Evolutionary conservation across 805 yeast genomes (phyloP).

Genomic region (Nadsonia fulvescens): DNA sequence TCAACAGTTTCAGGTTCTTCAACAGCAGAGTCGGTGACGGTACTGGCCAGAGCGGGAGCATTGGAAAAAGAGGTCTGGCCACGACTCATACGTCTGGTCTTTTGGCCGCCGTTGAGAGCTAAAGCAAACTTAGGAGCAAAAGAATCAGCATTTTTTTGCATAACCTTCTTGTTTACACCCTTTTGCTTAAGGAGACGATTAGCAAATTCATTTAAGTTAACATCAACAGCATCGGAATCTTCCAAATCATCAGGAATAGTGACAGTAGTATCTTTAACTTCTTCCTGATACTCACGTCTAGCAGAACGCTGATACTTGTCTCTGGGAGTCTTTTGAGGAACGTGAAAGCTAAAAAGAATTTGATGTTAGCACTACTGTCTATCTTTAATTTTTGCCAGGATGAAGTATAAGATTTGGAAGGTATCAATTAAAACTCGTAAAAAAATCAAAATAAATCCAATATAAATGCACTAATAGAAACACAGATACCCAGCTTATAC

Average conservation of each 20-base stretch:
- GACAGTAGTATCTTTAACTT: constrained; percentile 5
- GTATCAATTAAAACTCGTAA: too few species aligned
- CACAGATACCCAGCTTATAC: too few species aligned
- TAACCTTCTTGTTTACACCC: constrained; percentile 3
- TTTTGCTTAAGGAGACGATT: constrained; percentile 5
- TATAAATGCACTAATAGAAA: too few species aligned
- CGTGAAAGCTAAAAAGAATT: constrained; percentile 1
- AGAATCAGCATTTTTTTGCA: constrained; percentile 2
- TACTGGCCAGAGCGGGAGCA: constrained; percentile 6
- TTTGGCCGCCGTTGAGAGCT: constrained; percentile 6
- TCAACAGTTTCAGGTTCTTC: constrained; percentile 5
- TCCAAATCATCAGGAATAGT: constrained; percentile 6
- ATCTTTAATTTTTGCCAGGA: too few species aligned
- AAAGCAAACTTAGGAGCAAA: constrained; percentile 9
- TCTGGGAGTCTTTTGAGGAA: background rate
- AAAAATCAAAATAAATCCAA: too few species aligned
- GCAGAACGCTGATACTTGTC: constrained; percentile 4
- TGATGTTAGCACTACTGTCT: background rate
- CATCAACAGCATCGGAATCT: constrained; percentile 7
- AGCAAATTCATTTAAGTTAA: constrained; percentile 8
- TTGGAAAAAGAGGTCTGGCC: constrained; percentile 4
- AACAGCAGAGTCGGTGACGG: constrained; percentile 3
- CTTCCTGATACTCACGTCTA: constrained; percentile 6
- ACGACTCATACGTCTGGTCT: constrained; percentile 5
- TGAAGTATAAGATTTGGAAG: too few species aligned